Percentiles rank a stretch among this genome's conserved stretches.
Conservation (phyloP, 148 eudicot genomes). For the Diospyros kaki region DNA sequence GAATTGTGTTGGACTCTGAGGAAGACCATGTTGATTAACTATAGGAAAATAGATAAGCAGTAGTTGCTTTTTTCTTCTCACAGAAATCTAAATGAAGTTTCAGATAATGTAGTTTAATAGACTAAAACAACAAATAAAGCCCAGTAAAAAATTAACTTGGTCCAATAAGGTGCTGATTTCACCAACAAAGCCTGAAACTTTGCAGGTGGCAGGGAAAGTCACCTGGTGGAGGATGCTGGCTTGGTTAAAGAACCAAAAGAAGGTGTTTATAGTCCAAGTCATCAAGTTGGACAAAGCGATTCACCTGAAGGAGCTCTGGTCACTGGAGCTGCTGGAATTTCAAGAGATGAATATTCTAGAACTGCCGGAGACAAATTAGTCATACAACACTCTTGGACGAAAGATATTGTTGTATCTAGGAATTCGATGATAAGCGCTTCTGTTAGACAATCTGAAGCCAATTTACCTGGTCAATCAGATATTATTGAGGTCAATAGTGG, state of each 20-base stretch:
- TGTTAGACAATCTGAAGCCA: conserved; percentile 27
- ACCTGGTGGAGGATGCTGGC: conserved; percentile 20
- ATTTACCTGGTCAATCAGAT: conserved; percentile 27
- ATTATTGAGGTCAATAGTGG: conserved; percentile 27
- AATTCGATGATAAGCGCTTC: conserved; percentile 16
- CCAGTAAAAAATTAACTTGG: background rate
- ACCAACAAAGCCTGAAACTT: conserved; percentile 11
- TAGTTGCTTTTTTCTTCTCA: background rate
- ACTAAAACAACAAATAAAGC: background rate
- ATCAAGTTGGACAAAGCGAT: conserved; percentile 24
- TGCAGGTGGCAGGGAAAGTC: conserved; percentile 32
- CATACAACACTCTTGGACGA: conserved; percentile 30
- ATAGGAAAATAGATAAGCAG: background rate
- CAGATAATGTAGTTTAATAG: background rate
- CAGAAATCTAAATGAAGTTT: background rate
- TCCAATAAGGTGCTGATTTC: background rate
- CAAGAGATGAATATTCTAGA: conserved; percentile 27
- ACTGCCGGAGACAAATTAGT: conserved; percentile 36
- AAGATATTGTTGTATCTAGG: conserved; percentile 28
- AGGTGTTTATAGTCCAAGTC: conserved; percentile 18
- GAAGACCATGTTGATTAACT: background rate
- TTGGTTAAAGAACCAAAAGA: conserved; percentile 22
- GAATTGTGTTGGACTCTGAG: background rate
- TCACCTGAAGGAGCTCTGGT: conserved; percentile 15
- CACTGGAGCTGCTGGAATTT: conserved; percentile 25